Evolutionary conservation across 352 stramenopile genomes (phyloP), one percentile per base, ranked within the genome.

Genomic region (Pythium myriotylum): DNA sequence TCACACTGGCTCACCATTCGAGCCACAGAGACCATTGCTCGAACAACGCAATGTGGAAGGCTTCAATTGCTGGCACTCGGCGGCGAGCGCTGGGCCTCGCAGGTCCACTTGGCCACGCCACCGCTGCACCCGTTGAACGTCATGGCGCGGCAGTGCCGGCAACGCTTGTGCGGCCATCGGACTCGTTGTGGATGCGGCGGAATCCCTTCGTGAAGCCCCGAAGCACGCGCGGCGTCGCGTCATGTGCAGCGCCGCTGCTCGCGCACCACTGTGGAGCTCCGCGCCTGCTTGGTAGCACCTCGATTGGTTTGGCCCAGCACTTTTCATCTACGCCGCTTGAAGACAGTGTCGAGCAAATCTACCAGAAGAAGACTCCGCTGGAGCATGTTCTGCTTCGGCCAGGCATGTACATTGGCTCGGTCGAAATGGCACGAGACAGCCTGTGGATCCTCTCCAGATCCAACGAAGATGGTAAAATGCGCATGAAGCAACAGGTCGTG

Each of bases 361-460:
- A 97, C 67, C 87, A 97, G 70, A 94, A 91, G 69, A 96, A 96
- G 69, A 94, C 84, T 14, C 90, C 84, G 43, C 67, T 96, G 32
- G 89, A 97, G 62, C 90, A 97, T 62, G 88, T 97, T 20, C 69
- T 97, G 32, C 64, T 96, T n/a, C 89, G 90, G 32, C 90, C 89
- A 14, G 88, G 86, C 42, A 97, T 96, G 88, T 97, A 97, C 72
- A 93, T 97, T 59, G 90, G 89, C 43, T 95, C 84, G 23, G 86
- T 96, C n/a, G 88, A 96, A 64, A 62, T 68, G 0, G 73, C 75
- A 16, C 81, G 81, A 47, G 82, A 91, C 62, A 82, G 68, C 17
- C 89, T 95, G 82, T 96, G 88, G 88, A 84, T 93, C 48, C 59
- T 88, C 16, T 67, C 74, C 19, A 73, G 73, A 8, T 69, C 74